Conservation (phyloP, 2,329 filamentous ascomycete genomes). For the Aspergillus quadrilineatus region DNA sequence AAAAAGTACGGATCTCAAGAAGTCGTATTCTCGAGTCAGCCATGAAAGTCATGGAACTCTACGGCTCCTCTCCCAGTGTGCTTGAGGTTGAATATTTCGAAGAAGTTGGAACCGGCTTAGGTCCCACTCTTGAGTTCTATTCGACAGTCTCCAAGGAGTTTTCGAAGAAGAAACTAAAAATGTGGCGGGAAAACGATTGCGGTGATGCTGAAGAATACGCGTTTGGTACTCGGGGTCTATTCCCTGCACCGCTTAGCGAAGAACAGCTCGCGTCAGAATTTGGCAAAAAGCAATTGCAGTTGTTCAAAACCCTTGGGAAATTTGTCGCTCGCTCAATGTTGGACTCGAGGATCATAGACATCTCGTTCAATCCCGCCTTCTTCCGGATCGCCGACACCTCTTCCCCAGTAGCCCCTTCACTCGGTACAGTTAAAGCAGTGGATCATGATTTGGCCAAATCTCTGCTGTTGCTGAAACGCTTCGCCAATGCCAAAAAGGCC, state of each 20-base stretch:
- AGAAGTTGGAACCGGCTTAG: constrained; percentile 93
- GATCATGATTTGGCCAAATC: constrained; percentile 84
- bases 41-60: constrained; percentile 97
- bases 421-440: constrained; percentile 85
- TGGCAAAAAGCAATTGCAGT: constrained; percentile 80
- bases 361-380: constrained; percentile 96
- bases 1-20: constrained; percentile 96
- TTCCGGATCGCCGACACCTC: constrained; percentile 83
- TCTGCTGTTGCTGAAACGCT: constrained; percentile 81
- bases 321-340: constrained; percentile 98
- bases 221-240: constrained; percentile 79
- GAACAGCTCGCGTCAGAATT: constrained; percentile 71
- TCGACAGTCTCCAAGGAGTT: constrained; percentile 97
- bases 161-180: constrained; percentile 91
- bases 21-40: constrained; percentile 95
- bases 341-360: constrained; percentile 94
- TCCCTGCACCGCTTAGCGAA: constrained; percentile 84
- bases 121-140: constrained; percentile 96
- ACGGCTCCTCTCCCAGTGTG: constrained; percentile 93
- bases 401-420: constrained; percentile 70
- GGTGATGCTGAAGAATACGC: constrained; percentile 73
- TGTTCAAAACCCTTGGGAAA: constrained; percentile 93
- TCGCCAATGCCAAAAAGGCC: constrained; percentile 75
- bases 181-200: constrained; percentile 90
- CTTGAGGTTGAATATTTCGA: constrained; percentile 98